Conservation (phyloP, 805 yeast species). For the Kodamaea neixiangensis region DNA sequence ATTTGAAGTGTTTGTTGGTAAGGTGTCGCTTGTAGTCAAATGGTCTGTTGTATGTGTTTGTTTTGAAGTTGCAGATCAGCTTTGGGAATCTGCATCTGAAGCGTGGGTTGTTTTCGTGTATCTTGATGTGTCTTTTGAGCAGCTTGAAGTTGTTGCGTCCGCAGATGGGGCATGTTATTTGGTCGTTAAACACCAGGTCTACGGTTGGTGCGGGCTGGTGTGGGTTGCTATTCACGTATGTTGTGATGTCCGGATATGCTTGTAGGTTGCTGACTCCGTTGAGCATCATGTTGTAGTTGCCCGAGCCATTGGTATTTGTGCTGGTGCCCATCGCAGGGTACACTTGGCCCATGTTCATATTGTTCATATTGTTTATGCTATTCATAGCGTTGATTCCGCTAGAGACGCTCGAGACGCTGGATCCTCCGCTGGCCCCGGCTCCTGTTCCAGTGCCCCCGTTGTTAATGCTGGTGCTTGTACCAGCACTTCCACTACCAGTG, state of each 20-base stretch:
- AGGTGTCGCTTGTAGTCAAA: constrained; percentile 12
- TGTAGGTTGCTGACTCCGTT: constrained; percentile 5
- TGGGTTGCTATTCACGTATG: constrained; percentile 14
- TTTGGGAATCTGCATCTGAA: constrained; percentile 12
- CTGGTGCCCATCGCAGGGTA: not conserved
- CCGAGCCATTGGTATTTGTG: not conserved
- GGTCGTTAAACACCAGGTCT: constrained; percentile 13
- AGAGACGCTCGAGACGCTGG: not conserved
- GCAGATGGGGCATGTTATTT: constrained; percentile 11
- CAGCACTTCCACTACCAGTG: not conserved
- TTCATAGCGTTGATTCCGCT: not conserved
- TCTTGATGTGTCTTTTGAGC: constrained; percentile 13
- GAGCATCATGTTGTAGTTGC: not conserved
- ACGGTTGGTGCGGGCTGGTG: constrained; percentile 14
- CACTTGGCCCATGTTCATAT: constrained; percentile 1
- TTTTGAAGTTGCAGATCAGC: constrained; percentile 12
- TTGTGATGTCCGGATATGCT: constrained; percentile 14
- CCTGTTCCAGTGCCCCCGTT: not conserved
- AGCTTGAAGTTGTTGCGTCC: constrained; percentile 12
- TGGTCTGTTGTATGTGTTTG: constrained; percentile 11
- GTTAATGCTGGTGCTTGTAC: not conserved
- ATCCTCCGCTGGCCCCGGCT: not conserved
- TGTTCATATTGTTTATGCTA: not conserved
- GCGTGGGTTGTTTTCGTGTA: constrained; percentile 10
- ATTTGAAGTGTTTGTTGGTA: constrained; percentile 11